Percentiles rank a stretch among this genome's conserved stretches.
These are phyloP conservation scores for Fagopyrum esculentum DNA, from an alignment of 148 eudicot species.

Conservation along the genomic window DNA sequence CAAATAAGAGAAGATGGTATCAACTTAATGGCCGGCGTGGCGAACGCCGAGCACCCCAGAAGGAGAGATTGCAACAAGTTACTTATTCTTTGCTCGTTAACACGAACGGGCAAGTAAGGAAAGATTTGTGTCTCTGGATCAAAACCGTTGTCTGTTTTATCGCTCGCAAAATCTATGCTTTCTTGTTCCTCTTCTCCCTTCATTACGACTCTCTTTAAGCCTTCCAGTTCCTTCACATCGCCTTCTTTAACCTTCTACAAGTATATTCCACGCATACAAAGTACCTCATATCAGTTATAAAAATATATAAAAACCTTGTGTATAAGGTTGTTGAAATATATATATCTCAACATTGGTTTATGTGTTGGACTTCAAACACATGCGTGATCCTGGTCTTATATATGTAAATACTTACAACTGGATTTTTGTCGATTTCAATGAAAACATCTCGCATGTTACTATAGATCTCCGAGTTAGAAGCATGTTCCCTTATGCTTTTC, in stretches of 20 bases:
- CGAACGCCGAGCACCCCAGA: conserved; percentile 39
- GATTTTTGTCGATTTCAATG: conserved; percentile 41
- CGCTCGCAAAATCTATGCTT: conserved; percentile 5
- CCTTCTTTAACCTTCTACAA: conserved; percentile 17
- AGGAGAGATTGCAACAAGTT: conserved; percentile 65
- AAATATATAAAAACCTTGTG: too few species aligned
- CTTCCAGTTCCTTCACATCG: conserved; percentile 33
- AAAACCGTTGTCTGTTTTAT: conserved; percentile 15
- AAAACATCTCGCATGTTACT: conserved; percentile 52
- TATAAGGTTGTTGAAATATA: too few species aligned
- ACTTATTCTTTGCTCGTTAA: conserved; percentile 76
- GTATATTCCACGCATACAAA: background rate
- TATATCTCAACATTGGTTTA: background rate
- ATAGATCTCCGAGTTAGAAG: conserved; percentile 39
- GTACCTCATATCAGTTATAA: too few species aligned
- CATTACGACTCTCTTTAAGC: conserved; percentile 53
- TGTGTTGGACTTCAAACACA: background rate
- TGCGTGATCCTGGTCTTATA: background rate
- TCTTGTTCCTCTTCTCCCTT: conserved; percentile 30
- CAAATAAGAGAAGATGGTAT: conserved; percentile 80
- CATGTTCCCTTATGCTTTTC: conserved; percentile 38
- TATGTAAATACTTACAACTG: conserved; percentile 25
- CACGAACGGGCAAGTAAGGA: conserved; percentile 70
- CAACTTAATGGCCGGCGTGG: conserved; percentile 48
- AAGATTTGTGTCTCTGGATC: conserved; percentile 52